phyloP scores from a whole-genome alignment of 352 stramenopile species.

The Elongisporangium undulatum region DNA sequence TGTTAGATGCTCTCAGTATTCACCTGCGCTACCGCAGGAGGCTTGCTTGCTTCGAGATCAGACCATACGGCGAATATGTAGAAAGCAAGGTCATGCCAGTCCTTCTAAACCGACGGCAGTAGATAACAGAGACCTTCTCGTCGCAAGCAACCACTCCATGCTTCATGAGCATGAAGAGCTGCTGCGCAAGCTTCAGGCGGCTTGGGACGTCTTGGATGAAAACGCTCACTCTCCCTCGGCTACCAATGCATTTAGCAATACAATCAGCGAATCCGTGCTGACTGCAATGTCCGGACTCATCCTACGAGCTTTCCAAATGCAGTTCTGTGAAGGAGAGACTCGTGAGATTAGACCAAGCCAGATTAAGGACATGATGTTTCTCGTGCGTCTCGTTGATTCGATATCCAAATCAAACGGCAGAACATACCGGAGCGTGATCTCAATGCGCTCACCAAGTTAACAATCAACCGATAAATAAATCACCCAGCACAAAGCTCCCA shows the following conservation, averaged over 20 bases:
- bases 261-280: constrained; percentile 35
- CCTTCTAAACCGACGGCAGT: constrained; percentile 11
- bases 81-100: constrained; percentile 10
- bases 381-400: constrained; percentile 46
- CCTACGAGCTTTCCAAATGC: constrained; percentile 42
- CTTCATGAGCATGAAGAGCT: constrained; percentile 10
- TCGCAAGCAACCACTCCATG: constrained; percentile 1
- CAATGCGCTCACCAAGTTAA: background rate
- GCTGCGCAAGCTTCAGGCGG: constrained; percentile 18
- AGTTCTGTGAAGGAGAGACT: constrained; percentile 31
- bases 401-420: constrained; percentile 22
- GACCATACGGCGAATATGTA: constrained; percentile 33
- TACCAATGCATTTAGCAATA: constrained; percentile 18
- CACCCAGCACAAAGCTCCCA: background rate
- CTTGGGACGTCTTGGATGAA: constrained; percentile 10
- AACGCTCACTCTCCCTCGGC: background rate
- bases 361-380: constrained; percentile 30
- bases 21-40: constrained; percentile 10
- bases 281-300: constrained; percentile 52
- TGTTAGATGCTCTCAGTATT: background rate
- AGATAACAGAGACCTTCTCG: constrained; percentile 1
- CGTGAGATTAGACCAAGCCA: constrained; percentile 14
- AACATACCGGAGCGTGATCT: constrained; percentile 24
- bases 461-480: background rate
- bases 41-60: constrained; percentile 31